Conservation (phyloP, 2,329 filamentous ascomycete genomes). For the Pseudogymnoascus sp. region DNA sequence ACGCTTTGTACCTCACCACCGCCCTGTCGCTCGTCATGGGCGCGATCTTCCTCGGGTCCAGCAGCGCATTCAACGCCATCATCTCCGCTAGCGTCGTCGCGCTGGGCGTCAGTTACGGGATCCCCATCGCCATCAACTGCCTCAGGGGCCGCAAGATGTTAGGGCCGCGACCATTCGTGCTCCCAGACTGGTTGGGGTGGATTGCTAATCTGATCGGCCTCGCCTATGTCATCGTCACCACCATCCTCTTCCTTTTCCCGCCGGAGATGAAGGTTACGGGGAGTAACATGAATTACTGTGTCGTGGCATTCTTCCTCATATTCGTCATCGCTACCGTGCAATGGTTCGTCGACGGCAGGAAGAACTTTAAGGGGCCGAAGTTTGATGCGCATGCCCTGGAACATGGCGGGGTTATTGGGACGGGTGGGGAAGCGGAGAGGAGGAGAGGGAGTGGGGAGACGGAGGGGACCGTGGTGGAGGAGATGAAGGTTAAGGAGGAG, state of each 20-base stretch:
- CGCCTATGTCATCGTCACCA: constrained; percentile 51
- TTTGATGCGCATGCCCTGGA: constrained; percentile 35
- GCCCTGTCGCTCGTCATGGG: too few relatives aligned
- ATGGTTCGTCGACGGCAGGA: constrained; percentile 54
- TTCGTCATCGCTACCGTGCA: constrained; percentile 39
- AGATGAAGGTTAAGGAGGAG: constrained; percentile 13
- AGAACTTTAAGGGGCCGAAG: constrained; percentile 45
- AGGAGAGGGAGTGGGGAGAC: neutral
- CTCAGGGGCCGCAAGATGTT: constrained; percentile 60
- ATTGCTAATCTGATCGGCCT: constrained; percentile 49
- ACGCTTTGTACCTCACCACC: constrained; percentile 56
- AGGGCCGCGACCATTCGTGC: constrained; percentile 47
- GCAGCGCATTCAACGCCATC: constrained; percentile 65
- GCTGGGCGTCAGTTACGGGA: constrained; percentile 65
- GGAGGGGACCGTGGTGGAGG: constrained; percentile 9
- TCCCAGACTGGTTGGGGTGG: constrained; percentile 53
- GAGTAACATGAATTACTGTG: constrained; percentile 48
- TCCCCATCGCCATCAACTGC: constrained; percentile 59
- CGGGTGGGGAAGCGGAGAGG: neutral
- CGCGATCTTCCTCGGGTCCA: constrained; percentile 62
- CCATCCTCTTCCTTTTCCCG: constrained; percentile 58
- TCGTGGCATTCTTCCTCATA: constrained; percentile 37
- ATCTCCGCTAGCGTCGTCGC: constrained; percentile 65
- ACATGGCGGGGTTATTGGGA: constrained; percentile 22
- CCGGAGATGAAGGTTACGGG: constrained; percentile 50